Conservation (phyloP, 176 grass and related monocot genomes). For the Chloris gayana region DNA sequence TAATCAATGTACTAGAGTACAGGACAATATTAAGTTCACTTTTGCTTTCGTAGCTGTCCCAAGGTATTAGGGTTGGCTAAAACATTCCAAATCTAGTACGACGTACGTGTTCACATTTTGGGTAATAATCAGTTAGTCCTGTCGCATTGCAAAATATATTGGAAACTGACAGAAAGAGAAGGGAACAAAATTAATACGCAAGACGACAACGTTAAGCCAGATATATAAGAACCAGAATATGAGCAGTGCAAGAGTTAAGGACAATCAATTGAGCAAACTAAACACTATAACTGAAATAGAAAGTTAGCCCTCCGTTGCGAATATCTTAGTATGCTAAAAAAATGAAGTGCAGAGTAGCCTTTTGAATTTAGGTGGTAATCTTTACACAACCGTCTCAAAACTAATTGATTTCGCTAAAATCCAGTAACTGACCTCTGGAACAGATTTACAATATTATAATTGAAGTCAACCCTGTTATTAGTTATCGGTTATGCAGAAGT, state of each 20-base stretch:
- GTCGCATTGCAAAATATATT: not conserved
- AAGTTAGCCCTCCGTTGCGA: not conserved
- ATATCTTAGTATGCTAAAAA: not conserved
- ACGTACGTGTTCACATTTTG: not conserved
- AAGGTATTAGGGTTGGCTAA: not conserved
- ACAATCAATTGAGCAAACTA: not conserved
- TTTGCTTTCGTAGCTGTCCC: not conserved
- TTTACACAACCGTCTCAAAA: too few relatives aligned
- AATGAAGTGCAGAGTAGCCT: not conserved
- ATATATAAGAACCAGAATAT: not conserved
- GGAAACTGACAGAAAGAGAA: slow-evolving; percentile 1
- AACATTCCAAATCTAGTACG: not conserved
- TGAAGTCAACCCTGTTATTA: too few relatives aligned
- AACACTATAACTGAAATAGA: not conserved
- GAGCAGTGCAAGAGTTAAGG: not conserved
- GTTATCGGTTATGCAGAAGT: too few relatives aligned
- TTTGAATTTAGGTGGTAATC: not conserved
- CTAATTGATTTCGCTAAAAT: too few relatives aligned
- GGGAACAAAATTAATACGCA: not conserved
- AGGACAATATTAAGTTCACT: not conserved
- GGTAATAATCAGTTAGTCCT: slow-evolving; percentile 2
- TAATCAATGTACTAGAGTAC: slow-evolving; percentile 3
- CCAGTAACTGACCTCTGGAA: too few relatives aligned
- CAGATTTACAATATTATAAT: too few relatives aligned
- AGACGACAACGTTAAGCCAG: not conserved